Conservation (phyloP, 768 basidiomycete genomes). For the Boletus coccyginus region DNA sequence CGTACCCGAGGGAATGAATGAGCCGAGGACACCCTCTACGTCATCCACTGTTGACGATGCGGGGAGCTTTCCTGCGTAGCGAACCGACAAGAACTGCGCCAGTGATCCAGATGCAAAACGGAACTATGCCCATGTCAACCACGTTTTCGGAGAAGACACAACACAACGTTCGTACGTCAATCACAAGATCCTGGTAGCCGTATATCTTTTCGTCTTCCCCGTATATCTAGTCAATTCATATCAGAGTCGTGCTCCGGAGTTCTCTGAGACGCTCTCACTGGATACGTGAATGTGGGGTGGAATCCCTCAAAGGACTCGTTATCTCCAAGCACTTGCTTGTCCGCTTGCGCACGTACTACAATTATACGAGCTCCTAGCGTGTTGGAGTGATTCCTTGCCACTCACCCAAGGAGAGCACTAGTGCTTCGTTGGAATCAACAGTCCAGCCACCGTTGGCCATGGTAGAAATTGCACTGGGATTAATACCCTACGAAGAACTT, state of each 20-base stretch:
- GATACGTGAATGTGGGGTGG: conserved; percentile 91
- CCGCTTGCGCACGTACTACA: conserved; percentile 68
- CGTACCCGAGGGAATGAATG: conserved; percentile 74
- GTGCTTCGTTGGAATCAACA: conserved; percentile 71
- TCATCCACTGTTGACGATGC: conserved; percentile 78
- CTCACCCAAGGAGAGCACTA: conserved; percentile 72
- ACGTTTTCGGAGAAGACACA: neutral
- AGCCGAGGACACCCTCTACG: conserved; percentile 70
- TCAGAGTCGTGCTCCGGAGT: conserved; percentile 6
- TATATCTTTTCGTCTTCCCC: conserved; percentile 97
- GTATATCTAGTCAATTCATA: conserved; percentile 59
- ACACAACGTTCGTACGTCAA: conserved; percentile 61
- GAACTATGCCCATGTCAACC: conserved; percentile 45
- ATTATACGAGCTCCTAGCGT: neutral
- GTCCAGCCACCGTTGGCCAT: conserved; percentile 60
- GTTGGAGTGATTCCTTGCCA: neutral
- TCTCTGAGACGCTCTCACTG: conserved; percentile 49
- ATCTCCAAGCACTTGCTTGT: conserved; percentile 53
- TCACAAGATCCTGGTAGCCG: conserved; percentile 80
- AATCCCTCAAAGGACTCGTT: conserved; percentile 67
- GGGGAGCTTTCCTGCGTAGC: conserved; percentile 63
- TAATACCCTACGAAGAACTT: neutral
- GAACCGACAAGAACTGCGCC: conserved; percentile 67
- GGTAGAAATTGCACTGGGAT: neutral
- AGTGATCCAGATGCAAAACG: conserved; percentile 88